Base-by-base conservation (phyloP, 75 land plant species). In the Sequoia sempervirens region DNA sequence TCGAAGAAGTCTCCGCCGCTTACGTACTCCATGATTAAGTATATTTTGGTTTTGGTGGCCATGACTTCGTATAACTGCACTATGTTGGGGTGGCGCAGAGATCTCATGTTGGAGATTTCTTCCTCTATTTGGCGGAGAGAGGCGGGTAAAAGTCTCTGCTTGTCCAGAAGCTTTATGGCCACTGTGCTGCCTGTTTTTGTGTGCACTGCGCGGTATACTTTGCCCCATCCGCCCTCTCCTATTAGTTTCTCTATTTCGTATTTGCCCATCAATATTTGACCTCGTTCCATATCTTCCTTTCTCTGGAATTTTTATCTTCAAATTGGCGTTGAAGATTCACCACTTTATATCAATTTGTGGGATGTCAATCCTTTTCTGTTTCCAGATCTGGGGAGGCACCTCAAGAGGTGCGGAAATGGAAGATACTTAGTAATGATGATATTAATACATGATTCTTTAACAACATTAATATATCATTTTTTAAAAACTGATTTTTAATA, bases 21-120 rank as follows among this genome's bases (percentile, higher is more conserved):
- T 81, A 82, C 88, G 80, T 73, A 87, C 78, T 91, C 92, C 81
- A 91, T 80, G 50, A 91, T 89, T 79, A 91, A 43, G 75, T 87
- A 85, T 52, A 91, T 82, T 58, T 75, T 86, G 45, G 37, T 41
- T 70, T 80, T 56, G 26, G 81, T 83, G 32, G 87, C 84, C 73
- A 86, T 43, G n/a, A 83, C 84, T 38, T 86, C 87, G 73, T 64
- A 73, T 20, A 86, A 81, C 11, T 74, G 80, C 53, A 83, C 46
- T 45, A 86, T 45, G 81, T 86, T 82, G 84, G 87, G 87, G 81
- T 86, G 84, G 58, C 80, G 36, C 54, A 86, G 84, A 10, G 84
- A 52, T 40, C 81, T 80, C 87, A 86, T 86, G 76, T 61, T 84
- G 78, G 82, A 45, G 34, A 86, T 81, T 45, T 86, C 87, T 68